These are phyloP conservation scores for Bauhinia variegata DNA, from an alignment of 306 rosid genomes.

Conservation along the genomic window DNA sequence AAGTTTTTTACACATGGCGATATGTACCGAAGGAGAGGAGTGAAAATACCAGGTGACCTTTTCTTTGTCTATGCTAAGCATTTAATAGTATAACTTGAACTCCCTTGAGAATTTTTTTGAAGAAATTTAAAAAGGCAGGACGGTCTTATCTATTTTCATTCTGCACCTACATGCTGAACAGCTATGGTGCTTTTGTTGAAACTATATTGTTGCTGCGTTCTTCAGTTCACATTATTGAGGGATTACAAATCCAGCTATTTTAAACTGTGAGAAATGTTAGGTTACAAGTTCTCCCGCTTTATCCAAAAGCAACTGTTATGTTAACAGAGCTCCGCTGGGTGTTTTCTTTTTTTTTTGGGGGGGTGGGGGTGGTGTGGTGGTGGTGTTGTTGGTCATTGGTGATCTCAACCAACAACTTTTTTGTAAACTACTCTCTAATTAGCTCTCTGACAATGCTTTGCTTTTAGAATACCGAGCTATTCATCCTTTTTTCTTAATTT, in stretches of 20 bases:
- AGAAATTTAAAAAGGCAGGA: neutral
- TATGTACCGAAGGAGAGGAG: constrained; percentile 93
- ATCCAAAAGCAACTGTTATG: neutral
- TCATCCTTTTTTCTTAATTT: neutral
- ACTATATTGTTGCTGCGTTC: neutral
- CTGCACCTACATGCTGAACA: neutral
- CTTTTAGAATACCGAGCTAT: constrained; percentile 1
- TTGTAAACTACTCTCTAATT: neutral
- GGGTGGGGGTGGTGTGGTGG: too few relatives aligned
- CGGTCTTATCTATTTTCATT: neutral
- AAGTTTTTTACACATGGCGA: constrained; percentile 98
- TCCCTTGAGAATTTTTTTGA: neutral
- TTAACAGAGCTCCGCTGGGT: too few relatives aligned
- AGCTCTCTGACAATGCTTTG: neutral
- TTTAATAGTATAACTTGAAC: constrained; percentile 33
- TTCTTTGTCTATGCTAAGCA: constrained; percentile 21
- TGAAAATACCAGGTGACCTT: constrained; percentile 84
- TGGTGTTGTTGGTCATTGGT: too few relatives aligned
- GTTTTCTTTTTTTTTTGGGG: too few relatives aligned
- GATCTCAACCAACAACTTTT: too few relatives aligned
- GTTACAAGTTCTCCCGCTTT: neutral
- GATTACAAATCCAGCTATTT: neutral
- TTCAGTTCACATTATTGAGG: constrained; percentile 14
- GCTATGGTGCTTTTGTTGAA: neutral
- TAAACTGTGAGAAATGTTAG: neutral